A percentile compares a stretch with the other conserved stretches of the same genome.
phyloP scores from a whole-genome alignment of 495 filamentous ascomycete genomes.

The Hypoxylon lenormandii region DNA sequence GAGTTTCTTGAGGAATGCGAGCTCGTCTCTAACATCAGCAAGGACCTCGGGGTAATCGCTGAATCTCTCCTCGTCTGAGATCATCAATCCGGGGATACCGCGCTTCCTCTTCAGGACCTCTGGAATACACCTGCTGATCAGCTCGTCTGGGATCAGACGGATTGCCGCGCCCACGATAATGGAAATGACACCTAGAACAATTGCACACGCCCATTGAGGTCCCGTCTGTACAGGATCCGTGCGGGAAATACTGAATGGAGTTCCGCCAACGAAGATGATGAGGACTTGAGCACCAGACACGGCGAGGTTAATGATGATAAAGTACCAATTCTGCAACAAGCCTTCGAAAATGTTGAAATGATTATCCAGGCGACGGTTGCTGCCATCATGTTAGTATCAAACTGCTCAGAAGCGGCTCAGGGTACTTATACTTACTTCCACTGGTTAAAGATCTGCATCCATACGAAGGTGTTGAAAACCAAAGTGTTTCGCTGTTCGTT shows the following conservation, averaged over 20 bases:
- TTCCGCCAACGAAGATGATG: conserved; percentile 80
- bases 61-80: conserved; percentile 80
- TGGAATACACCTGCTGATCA: conserved; percentile 74
- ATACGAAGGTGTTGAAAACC: conserved; percentile 94
- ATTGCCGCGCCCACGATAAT: conserved; percentile 79
- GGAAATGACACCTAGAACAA: conserved; percentile 76
- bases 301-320: conserved; percentile 81
- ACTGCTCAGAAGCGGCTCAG: not conserved
- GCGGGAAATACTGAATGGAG: conserved; percentile 76
- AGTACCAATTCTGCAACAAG: conserved; percentile 80
- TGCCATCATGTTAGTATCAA: conserved; percentile 53
- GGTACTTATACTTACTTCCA: conserved; percentile 74
- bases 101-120: conserved; percentile 74
- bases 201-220: conserved; percentile 79
- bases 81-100: conserved; percentile 60
- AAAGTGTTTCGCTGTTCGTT: conserved; percentile 72
- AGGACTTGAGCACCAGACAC: conserved; percentile 84
- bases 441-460: conserved; percentile 97
- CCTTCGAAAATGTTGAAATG: conserved; percentile 90
- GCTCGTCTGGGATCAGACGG: conserved; percentile 68
- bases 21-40: conserved; percentile 81
- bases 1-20: conserved; percentile 87
- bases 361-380: conserved; percentile 88
- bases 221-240: conserved; percentile 62
- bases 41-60: conserved; percentile 76